Base-by-base conservation (phyloP, 257 asterid species). In the Pogostemon cablin region DNA sequence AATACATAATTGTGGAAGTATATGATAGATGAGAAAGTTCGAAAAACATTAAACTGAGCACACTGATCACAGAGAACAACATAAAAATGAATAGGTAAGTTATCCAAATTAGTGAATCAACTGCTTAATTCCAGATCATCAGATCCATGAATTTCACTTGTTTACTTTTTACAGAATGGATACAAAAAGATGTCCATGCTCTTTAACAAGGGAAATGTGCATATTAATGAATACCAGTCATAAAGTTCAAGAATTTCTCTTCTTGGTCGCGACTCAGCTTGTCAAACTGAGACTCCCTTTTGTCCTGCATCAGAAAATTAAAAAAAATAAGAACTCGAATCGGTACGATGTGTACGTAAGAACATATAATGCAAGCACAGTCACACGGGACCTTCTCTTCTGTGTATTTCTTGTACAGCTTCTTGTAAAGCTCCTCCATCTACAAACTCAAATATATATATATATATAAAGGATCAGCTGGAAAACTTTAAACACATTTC, bases 401-500 rank as follows among this genome's bases (percentile, higher is more conserved):
- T 47, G 68, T 37, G 81, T 91, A 91, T 76, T 87, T 86, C 69
- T 32, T 55, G 76, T 85, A 85, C 52, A 91, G 87, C 88, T 91
- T 91, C 15, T 79, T 12, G 79, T 91, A 91, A 76, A 87, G 80
- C n/a, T 68, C 88, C 77, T 91, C 92, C 90, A 87, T 86, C 87
- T 81, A 60, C 32, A 78, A 80, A 62, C 58, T n/a, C 39, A 37
- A 48, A 47, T 25, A 55, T 10, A 62, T 15, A 55, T 10, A 62
- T 15, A 50, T 4, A 40, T 3, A 35, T 3, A n/a, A 4, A 10
- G 8, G 0, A 60, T 52, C 41, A 70, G 39, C 4, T 9, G 2
- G 1, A 9, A 71, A 71, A 53, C 34, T 44, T 25, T 38, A 37
- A 48, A 44, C 65, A 32, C 47, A 69, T 39, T 67, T 40, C 62